phyloP scores from a whole-genome alignment of 257 asterid genomes.

The Mentha longifolia region DNA sequence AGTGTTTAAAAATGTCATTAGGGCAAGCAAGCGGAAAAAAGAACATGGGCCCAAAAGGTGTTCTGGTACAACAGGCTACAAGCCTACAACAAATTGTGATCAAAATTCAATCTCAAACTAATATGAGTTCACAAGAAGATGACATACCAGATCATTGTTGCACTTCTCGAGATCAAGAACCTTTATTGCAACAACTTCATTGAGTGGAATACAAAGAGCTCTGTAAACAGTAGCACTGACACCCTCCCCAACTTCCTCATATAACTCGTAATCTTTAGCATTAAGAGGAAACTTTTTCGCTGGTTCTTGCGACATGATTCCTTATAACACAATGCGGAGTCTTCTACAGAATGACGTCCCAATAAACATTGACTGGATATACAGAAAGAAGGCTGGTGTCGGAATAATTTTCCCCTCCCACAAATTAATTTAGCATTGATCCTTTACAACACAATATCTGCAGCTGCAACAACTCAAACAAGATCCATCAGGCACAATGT shows the following conservation, averaged over 20 bases:
- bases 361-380: conserved; percentile 35
- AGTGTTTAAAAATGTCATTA: conserved; percentile 8
- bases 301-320: conserved; percentile 52
- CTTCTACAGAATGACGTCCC: conserved; percentile 37
- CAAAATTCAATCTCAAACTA: conserved; percentile 11
- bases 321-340: conserved; percentile 40
- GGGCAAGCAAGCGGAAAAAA: conserved; percentile 14
- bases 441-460: conserved; percentile 31
- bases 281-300: conserved; percentile 70
- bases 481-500: conserved; percentile 21
- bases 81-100: conserved; percentile 1
- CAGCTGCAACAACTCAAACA: conserved; percentile 37
- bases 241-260: conserved; percentile 96
- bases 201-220: conserved; percentile 81
- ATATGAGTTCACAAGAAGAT: conserved; percentile 31
- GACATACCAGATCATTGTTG: conserved; percentile 84
- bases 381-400: conserved; percentile 33
- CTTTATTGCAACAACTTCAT: conserved; percentile 88
- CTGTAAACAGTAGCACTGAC: conserved; percentile 89
- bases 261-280: conserved; percentile 68
- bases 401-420: conserved; percentile 37
- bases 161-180: conserved; percentile 95
- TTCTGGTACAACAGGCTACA: conserved; percentile 12
- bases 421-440: conserved; percentile 43
- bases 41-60: conserved; percentile 14